phyloP scores from a whole-genome alignment of 768 basidiomycete genomes.

The Amanita inopinata region DNA sequence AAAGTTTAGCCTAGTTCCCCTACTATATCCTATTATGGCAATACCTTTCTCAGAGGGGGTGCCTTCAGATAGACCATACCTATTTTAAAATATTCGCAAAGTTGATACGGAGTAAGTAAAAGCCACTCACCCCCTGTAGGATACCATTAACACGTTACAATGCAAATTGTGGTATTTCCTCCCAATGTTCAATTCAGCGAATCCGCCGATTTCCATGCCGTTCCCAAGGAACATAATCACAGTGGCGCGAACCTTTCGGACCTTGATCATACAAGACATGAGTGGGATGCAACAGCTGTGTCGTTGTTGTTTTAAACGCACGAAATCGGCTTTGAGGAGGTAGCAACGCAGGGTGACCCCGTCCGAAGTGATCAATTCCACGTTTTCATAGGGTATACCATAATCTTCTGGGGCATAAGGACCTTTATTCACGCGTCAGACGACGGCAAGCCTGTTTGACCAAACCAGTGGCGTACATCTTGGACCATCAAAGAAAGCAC shows the following conservation, averaged over 20 bases:
- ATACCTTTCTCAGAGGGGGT: constrained; percentile 13
- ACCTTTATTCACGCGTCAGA: neutral
- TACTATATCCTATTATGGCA: neutral
- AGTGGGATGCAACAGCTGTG: neutral
- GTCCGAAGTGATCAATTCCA: constrained; percentile 7
- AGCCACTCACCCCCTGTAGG: constrained; percentile 14
- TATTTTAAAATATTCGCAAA: neutral
- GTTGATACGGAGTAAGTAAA: no score
- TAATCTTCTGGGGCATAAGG: constrained; percentile 1
- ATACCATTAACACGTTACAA: constrained; percentile 15
- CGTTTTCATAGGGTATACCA: constrained; percentile 3
- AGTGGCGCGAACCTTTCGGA: constrained; percentile 8
- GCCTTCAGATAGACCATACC: constrained; percentile 15
- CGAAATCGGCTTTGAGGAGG: constrained; percentile 2
- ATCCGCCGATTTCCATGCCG: constrained; percentile 13
- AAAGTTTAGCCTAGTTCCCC: no score
- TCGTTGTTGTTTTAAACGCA: neutral
- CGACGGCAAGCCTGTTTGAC: neutral
- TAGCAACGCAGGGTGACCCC: constrained; percentile 4
- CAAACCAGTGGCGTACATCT: neutral
- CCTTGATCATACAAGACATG: neutral
- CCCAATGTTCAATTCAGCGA: constrained; percentile 1
- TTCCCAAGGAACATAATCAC: constrained; percentile 16
- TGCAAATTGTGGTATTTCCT: constrained; percentile 4
- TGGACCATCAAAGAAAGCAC: constrained; percentile 2